A percentile compares a stretch with the other conserved stretches of the same genome.
Evolutionary conservation across 306 rosid species (phyloP).

Genomic region (Dryas drummondii): DNA sequence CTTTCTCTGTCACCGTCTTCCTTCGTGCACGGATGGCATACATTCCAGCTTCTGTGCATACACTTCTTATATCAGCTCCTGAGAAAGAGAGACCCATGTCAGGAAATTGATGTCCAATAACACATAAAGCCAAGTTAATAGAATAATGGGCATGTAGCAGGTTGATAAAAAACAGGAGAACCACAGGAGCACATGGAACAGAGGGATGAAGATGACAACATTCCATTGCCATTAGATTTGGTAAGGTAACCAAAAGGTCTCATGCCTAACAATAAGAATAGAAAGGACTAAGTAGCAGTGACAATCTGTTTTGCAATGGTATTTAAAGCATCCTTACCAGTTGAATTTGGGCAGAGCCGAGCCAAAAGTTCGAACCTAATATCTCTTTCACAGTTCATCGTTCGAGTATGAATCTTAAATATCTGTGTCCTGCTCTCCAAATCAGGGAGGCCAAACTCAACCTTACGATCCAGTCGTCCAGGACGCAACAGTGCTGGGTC

Average conservation of each 20-base stretch:
- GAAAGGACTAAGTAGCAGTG: background rate
- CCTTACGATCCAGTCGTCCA: conserved; percentile 95
- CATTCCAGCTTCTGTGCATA: conserved; percentile 99
- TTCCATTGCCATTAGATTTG: background rate
- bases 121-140: background rate
- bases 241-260: background rate
- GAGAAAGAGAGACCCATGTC: conserved; percentile 19
- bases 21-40: conserved; percentile 96
- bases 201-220: background rate
- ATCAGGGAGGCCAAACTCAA: conserved; percentile 98
- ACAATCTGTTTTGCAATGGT: background rate
- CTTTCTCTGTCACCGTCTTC: conserved; percentile 97
- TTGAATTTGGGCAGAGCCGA: conserved; percentile 96
- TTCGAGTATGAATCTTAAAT: conserved; percentile 94
- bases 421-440: conserved; percentile 96
- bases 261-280: background rate
- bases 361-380: conserved; percentile 89
- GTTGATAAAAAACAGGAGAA: background rate
- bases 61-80: conserved; percentile 99
- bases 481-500: conserved; percentile 97
- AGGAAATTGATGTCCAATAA: conserved; percentile 21
- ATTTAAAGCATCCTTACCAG: conserved; percentile 50
- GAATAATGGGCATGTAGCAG: background rate
- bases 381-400: conserved; percentile 98
- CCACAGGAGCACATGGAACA: background rate